Evolutionary conservation across 176 grass and related monocot genomes (phyloP), one percentile per base, ranked within the genome.

Genomic region (Canna indica): DNA sequence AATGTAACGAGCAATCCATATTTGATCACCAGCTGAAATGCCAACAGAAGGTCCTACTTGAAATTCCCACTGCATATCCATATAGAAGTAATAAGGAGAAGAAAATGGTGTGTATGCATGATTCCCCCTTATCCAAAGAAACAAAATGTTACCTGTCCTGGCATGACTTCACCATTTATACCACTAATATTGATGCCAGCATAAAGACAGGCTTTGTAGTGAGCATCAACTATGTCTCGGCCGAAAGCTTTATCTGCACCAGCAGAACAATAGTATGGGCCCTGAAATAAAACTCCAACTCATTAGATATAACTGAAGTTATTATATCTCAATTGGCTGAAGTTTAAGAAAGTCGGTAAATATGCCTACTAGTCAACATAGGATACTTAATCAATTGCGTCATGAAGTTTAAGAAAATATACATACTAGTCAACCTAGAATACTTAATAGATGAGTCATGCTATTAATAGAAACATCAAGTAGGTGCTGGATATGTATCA

Each of bases 141-240:
- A 70, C 61, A 13, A 42, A 36, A 8, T 45, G 14, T 7, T 29
- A 93, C 94, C 90, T 99, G 94, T 14, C 94, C 90, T 31, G 94
- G 94, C 94, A 99, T 99, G 65, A 99, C 94, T 73, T 99, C 94
- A 16, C 94, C 94, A 1, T 99, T 99, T 64, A 99, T 99, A 62
- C 89, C 94, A 67, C 94, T 99, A 64, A 99, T 93, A 76, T 90
- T 93, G 67, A 99, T 82, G 32, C 94, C 94, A 6, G 94, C 90
- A 59, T 88, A 93, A 9, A 99, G 30, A 70, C 90, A 99, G 34
- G 94, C 89, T 82, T 93, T 99, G 75, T 99, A 99, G 78, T 99
- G 94, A 20, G 94, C 53, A 26, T 99, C 90, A 56, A 99, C 94
- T 16, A 99, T 93, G 73, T 99, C 90, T 13, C 94, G 89, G 4